Evolutionary conservation across 1,284 basidiomycete species (phyloP), one percentile per base, ranked within the genome.

Genomic region (Moesziomyces globuligerus): DNA sequence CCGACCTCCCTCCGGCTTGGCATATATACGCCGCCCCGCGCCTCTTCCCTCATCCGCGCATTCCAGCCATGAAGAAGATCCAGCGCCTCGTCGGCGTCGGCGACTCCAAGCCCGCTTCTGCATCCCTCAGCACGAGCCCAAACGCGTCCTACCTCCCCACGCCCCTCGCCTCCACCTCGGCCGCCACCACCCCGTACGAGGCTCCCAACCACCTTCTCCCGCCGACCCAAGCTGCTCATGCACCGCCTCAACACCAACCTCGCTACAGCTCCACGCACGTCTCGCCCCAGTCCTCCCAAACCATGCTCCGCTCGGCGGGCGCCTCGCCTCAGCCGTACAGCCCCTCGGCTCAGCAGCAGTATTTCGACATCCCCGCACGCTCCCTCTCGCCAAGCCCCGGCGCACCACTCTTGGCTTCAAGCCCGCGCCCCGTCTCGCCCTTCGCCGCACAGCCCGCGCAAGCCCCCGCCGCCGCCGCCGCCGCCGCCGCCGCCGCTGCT

Each of bases 21-120:
- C 18, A 13, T 18, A 4, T 32, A 28, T 26, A 7, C 13, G n/a
- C 17, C 7, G n/a, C 32, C 5, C 13, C 15, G 17, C 37, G n/a
- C n/a, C n/a, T n/a, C 18, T 18, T 1, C 36, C 4, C 24, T 17
- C 24, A 24, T 26, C 29, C 15, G 8, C 32, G 13, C 18, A 11
- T 8, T 36, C 21, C 34, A 13, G 46, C 23, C 26, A 71, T 71
- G 68, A 65, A 65, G 39, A 61, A 59, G 25, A 48, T 71, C 6
- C 68, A 71, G 42, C 57, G 62, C 25, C 57, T 71, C 49, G 66
- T 71, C 17, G 68, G 68, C 41, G 62, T 66, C 18, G 62, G 57
- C 42, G 68, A 71, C 43, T 57, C 53, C 45, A 71, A 71, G 58
- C 68, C 68, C 15, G 68, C 68, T 18, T 65, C 61, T 11, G 57